Evolutionary conservation across 2,329 filamentous ascomycete species (phyloP).

Genomic region (Xenosphaeropsis pyriputrescens): DNA sequence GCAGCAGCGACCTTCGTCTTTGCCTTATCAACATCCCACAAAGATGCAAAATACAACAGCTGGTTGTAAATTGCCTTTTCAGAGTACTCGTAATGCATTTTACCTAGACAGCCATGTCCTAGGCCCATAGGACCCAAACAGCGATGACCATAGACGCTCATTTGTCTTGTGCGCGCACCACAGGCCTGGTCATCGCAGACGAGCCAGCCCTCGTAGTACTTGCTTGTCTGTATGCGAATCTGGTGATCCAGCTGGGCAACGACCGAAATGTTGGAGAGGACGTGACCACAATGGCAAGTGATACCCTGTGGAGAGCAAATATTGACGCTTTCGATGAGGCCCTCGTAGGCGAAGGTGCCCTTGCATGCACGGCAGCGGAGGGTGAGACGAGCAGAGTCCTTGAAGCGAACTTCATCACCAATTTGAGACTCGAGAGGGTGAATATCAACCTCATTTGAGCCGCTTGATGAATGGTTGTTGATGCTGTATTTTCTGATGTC

Average conservation of each 20-base stretch:
- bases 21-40: slow-evolving; percentile 86
- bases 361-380: slow-evolving; percentile 77
- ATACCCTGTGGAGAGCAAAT: slow-evolving; percentile 62
- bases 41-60: slow-evolving; percentile 66
- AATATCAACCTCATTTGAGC: slow-evolving; percentile 52
- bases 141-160: slow-evolving; percentile 81
- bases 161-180: slow-evolving; percentile 74
- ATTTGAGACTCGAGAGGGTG: slow-evolving; percentile 90
- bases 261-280: slow-evolving; percentile 55
- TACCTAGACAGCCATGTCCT: slow-evolving; percentile 69
- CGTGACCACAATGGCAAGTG: slow-evolving; percentile 54
- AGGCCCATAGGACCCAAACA: slow-evolving; percentile 81
- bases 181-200: slow-evolving; percentile 83
- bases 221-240: slow-evolving; percentile 61
- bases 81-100: slow-evolving; percentile 75
- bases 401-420: slow-evolving; percentile 79
- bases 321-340: slow-evolving; percentile 43
- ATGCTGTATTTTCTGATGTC: slow-evolving; percentile 79
- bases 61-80: slow-evolving; percentile 95
- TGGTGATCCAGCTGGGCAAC: slow-evolving; percentile 79
- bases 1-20: slow-evolving; percentile 33
- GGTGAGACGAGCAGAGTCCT: slow-evolving; percentile 59
- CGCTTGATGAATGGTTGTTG: slow-evolving; percentile 36
- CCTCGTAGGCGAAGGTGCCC: slow-evolving; percentile 57
- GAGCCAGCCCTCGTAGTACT: slow-evolving; percentile 89